Conservation (phyloP, 305 asterid species). For the Fraxinus dipetala region DNA sequence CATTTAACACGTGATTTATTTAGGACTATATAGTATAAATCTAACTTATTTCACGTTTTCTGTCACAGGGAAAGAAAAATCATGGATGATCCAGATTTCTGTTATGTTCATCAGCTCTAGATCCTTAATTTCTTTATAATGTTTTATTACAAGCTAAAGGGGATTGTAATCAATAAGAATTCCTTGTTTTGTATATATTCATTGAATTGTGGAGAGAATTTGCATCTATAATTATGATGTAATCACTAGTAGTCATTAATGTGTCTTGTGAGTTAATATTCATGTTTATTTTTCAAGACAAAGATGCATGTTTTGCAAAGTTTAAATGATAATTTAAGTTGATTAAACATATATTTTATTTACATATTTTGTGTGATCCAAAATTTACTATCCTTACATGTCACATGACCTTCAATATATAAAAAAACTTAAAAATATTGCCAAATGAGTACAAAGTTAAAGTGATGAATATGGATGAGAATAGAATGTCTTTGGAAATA, state of each 20-base stretch:
- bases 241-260: not conserved
- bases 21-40: not conserved
- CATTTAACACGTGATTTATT: conserved; percentile 5
- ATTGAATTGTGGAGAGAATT: not conserved
- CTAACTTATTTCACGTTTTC: not conserved
- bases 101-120: not conserved
- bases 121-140: not conserved
- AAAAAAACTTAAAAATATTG: too few species aligned
- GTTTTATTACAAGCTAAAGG: not conserved
- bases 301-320: not conserved
- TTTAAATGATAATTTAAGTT: too few species aligned
- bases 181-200: not conserved
- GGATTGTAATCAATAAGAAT: not conserved
- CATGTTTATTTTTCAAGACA: not conserved
- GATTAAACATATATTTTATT: too few species aligned
- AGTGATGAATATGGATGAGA: too few species aligned
- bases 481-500: too few species aligned
- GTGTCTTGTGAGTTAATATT: not conserved
- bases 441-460: not conserved
- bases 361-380: too few species aligned
- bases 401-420: too few species aligned
- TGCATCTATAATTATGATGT: not conserved
- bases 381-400: too few species aligned
- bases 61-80: conserved; percentile 19
- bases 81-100: conserved; percentile 4